Percentiles rank a stretch among this genome's conserved stretches.
These are phyloP conservation scores for Xylaria grammica DNA, from an alignment of 495 filamentous ascomycete species.

Conservation along the genomic window DNA sequence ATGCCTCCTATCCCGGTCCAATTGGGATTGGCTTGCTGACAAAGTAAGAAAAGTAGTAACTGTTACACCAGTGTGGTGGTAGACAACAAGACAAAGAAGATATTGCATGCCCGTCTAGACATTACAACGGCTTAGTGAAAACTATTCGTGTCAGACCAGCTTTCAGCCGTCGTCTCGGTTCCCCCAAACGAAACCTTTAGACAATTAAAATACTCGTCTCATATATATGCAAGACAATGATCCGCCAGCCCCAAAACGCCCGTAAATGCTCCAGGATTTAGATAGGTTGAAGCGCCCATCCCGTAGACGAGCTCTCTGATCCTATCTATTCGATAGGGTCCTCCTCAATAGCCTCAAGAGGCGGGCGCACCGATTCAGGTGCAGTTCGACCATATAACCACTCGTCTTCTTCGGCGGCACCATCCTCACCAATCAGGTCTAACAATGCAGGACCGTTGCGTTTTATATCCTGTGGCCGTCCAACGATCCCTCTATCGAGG, in stretches of 20 bases:
- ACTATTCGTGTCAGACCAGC: constrained; percentile 1
- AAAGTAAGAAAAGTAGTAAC: constrained; percentile 12
- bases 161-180: constrained; percentile 1
- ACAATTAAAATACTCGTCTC: constrained; percentile 18
- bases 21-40: constrained; percentile 14
- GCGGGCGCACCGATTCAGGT: constrained; percentile 50
- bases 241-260: constrained; percentile 26
- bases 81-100: constrained; percentile 12
- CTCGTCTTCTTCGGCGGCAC: constrained; percentile 55
- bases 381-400: constrained; percentile 56
- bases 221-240: constrained; percentile 21
- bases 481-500: constrained; percentile 58
- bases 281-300: background rate
- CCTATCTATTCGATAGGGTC: constrained; percentile 45
- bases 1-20: constrained; percentile 10
- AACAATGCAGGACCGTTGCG: constrained; percentile 57
- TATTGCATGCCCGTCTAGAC: constrained; percentile 4
- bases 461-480: constrained; percentile 56
- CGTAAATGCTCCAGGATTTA: constrained; percentile 27
- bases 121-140: background rate
- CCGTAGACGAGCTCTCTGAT: background rate
- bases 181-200: constrained; percentile 6
- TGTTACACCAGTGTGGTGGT: constrained; percentile 17
- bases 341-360: constrained; percentile 54
- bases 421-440: constrained; percentile 59